Evolutionary conservation across 2,329 filamentous ascomycete species (phyloP).

Genomic region (Leptosphaerulina australis): DNA sequence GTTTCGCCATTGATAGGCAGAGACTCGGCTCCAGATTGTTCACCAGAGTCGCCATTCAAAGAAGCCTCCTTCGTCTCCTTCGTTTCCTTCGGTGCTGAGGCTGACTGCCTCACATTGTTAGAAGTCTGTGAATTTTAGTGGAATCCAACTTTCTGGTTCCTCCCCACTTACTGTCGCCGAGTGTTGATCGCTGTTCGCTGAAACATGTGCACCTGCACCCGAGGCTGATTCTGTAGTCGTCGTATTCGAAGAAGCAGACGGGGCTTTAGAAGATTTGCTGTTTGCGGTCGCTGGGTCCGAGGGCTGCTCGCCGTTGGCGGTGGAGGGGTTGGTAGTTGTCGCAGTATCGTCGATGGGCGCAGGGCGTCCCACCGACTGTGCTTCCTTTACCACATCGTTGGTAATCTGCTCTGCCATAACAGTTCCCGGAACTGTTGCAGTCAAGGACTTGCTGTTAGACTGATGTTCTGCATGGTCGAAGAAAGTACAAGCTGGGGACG

Average conservation of each 20-base stretch:
- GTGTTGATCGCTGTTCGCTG: slow-evolving; percentile 25
- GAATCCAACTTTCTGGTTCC: neutral
- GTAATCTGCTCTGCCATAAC: slow-evolving; percentile 75
- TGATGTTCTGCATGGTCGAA: slow-evolving; percentile 32
- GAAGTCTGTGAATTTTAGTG: slow-evolving; percentile 29
- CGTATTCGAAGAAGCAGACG: slow-evolving; percentile 47
- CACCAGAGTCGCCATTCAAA: slow-evolving; percentile 46
- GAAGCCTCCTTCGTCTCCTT: slow-evolving; percentile 35
- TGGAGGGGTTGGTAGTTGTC: slow-evolving; percentile 62
- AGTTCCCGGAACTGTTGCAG: slow-evolving; percentile 59
- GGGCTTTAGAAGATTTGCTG: slow-evolving; percentile 25
- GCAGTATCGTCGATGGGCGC: slow-evolving; percentile 70
- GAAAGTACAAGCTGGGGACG: slow-evolving; percentile 21
- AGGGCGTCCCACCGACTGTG: slow-evolving; percentile 68
- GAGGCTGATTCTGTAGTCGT: slow-evolving; percentile 29
- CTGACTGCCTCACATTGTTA: slow-evolving; percentile 20
- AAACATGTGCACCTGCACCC: slow-evolving; percentile 24
- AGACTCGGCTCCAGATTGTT: slow-evolving; percentile 42
- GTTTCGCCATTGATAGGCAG: slow-evolving; percentile 64
- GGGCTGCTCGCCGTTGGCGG: slow-evolving; percentile 55
- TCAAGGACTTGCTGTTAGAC: slow-evolving; percentile 43
- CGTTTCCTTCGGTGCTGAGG: slow-evolving; percentile 20
- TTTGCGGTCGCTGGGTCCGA: slow-evolving; percentile 45
- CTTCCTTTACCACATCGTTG: slow-evolving; percentile 75
- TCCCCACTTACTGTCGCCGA: slow-evolving; percentile 32